These are phyloP conservation scores for Teunomyces tritomae DNA, from an alignment of 805 yeast species.

Conservation along the genomic window DNA sequence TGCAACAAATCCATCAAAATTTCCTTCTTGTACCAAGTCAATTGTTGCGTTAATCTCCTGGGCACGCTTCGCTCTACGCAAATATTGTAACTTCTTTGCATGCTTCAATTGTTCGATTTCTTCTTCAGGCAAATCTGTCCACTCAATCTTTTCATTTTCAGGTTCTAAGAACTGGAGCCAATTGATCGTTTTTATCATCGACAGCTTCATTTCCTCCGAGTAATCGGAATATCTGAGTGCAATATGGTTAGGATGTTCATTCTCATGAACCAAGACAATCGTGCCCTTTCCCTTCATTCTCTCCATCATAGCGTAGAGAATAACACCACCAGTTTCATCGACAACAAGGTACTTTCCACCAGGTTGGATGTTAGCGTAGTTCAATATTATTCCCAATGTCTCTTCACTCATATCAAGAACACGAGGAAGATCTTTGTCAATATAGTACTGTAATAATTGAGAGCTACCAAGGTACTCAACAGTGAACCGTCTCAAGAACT, in stretches of 20 bases:
- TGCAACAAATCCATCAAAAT: constrained; percentile 73
- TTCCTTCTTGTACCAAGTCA: constrained; percentile 46
- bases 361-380: constrained; percentile 77
- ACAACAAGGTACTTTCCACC: constrained; percentile 86
- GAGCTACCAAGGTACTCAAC: constrained; percentile 73
- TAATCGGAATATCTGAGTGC: constrained; percentile 66
- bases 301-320: constrained; percentile 82
- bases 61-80: constrained; percentile 60
- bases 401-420: constrained; percentile 85
- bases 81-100: constrained; percentile 62
- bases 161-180: constrained; percentile 84
- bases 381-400: constrained; percentile 71
- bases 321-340: constrained; percentile 94
- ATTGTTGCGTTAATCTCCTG: constrained; percentile 48
- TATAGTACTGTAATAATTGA: constrained; percentile 67
- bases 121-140: constrained; percentile 47
- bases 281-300: constrained; percentile 78
- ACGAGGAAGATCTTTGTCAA: constrained; percentile 70
- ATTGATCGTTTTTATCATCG: constrained; percentile 67
- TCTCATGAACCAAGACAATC: constrained; percentile 79
- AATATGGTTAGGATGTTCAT: constrained; percentile 85
- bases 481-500: constrained; percentile 82
- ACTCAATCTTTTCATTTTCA: constrained; percentile 50
- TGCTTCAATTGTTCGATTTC: constrained; percentile 57
- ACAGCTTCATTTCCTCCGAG: constrained; percentile 47